Conservation (phyloP, 768 basidiomycete species). For the Suillus bovinus region DNA sequence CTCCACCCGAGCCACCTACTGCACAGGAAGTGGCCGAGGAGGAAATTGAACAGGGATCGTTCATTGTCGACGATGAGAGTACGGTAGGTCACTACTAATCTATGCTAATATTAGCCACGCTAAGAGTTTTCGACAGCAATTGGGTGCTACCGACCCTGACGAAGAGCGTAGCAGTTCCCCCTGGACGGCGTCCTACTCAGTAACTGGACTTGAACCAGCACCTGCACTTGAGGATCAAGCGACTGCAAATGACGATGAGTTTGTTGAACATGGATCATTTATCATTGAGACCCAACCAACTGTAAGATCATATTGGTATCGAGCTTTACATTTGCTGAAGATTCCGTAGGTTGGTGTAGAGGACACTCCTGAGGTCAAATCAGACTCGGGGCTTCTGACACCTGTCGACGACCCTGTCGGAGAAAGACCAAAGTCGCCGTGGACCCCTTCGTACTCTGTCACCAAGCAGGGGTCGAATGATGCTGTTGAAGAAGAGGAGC, state of each 20-base stretch:
- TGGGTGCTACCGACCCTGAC: neutral
- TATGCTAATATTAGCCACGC: neutral
- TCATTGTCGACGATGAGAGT: conserved; percentile 7
- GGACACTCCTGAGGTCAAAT: neutral
- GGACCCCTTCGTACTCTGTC: conserved; percentile 39
- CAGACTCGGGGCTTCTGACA: conserved; percentile 6
- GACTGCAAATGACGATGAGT: conserved; percentile 9
- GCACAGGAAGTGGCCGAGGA: conserved; percentile 1
- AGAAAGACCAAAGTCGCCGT: conserved; percentile 34
- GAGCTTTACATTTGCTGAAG: neutral
- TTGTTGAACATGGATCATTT: conserved; percentile 18
- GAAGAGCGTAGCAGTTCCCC: conserved; percentile 26
- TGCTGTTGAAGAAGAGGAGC: conserved; percentile 13
- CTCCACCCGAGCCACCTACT: neutral
- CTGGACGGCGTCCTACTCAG: conserved; percentile 39
- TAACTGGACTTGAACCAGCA: conserved; percentile 16
- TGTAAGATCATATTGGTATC: neutral
- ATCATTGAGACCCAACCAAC: conserved; percentile 3
- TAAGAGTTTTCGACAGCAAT: neutral
- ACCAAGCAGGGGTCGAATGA: conserved; percentile 29
- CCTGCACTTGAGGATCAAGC: neutral
- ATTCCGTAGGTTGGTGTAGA: neutral
- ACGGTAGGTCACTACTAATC: conserved; percentile 2
- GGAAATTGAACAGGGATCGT: conserved; percentile 16
- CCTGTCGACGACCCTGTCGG: conserved; percentile 4